Conservation (phyloP, 108 stramenopile genomes). For the Nitzschia putrida region DNA sequence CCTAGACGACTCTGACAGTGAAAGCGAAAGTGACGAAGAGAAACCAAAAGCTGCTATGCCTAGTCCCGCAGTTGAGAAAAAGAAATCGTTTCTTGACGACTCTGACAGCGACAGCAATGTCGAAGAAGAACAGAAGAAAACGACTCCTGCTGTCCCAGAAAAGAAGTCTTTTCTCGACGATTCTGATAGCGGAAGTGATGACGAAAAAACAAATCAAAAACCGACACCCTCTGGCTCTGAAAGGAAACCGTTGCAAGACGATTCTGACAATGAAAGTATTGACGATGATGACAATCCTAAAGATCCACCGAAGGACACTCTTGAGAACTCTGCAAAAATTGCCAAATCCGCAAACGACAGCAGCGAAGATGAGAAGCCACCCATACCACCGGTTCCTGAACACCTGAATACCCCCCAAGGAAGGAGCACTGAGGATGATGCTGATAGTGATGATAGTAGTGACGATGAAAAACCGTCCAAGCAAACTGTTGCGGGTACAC, state of each 20-base stretch:
- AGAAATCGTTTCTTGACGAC: constrained; percentile 8
- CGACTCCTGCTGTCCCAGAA: background rate
- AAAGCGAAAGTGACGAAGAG: constrained; percentile 4
- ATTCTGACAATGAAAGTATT: background rate
- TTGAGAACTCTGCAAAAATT: background rate
- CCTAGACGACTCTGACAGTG: constrained; percentile 15
- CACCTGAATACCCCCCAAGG: too few relatives aligned
- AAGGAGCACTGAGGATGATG: background rate
- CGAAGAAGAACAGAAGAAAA: constrained; percentile 1
- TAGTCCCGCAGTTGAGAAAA: background rate
- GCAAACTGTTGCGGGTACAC: too few relatives aligned
- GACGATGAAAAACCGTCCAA: background rate
- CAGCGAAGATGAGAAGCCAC: background rate
- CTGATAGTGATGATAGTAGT: background rate
- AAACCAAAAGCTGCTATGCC: background rate
- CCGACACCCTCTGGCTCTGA: background rate
- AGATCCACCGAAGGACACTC: background rate
- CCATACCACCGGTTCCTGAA: background rate
- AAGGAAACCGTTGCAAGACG: constrained; percentile 15
- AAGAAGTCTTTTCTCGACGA: constrained; percentile 23
- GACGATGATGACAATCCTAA: background rate
- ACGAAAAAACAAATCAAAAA: too few relatives aligned
- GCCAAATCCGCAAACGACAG: background rate
- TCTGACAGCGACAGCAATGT: constrained; percentile 11
- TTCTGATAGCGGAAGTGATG: background rate